phyloP scores from a whole-genome alignment of 257 asterid species.

The Thymus mandschuricus region DNA sequence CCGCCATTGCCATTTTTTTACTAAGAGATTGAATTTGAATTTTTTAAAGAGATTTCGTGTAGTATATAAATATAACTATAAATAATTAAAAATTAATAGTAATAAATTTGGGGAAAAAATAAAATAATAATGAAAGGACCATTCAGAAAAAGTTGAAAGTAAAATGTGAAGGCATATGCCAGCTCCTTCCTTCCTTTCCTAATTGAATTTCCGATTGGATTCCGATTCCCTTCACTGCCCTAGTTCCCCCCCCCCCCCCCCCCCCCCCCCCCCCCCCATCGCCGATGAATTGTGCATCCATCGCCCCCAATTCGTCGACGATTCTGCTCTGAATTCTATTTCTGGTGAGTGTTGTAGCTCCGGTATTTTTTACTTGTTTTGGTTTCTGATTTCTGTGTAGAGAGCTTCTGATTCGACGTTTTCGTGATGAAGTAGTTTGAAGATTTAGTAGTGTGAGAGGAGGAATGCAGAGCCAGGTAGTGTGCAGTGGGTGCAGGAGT shows the following conservation, averaged over 20 bases:
- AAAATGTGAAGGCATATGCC: conserved; percentile 32
- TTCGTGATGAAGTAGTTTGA: conserved; percentile 15
- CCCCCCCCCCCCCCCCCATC: background rate
- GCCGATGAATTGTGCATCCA: conserved; percentile 34
- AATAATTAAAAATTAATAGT: too few species aligned
- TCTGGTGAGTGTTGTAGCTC: conserved; percentile 28
- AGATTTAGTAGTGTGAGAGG: conserved; percentile 21
- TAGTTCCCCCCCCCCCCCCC: background rate
- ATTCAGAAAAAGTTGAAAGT: conserved; percentile 19
- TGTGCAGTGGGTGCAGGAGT: conserved; percentile 91
- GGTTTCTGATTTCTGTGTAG: background rate
- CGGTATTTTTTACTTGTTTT: background rate
- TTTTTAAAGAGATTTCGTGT: too few species aligned
- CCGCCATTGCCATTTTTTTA: too few species aligned
- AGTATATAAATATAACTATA: background rate
- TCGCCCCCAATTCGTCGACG: conserved; percentile 21
- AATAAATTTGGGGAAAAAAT: background rate
- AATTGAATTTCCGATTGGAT: conserved; percentile 20
- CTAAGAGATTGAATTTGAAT: too few species aligned
- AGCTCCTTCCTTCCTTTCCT: conserved; percentile 25
- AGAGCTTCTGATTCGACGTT: conserved; percentile 14
- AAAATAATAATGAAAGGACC: conserved; percentile 23
- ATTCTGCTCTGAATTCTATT: conserved; percentile 16
- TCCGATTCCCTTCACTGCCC: conserved; percentile 18
- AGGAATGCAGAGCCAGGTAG: conserved; percentile 93